A percentile compares a stretch with the other conserved stretches of the same genome.
phyloP scores from a whole-genome alignment of 1,284 basidiomycete genomes.

The Quambalaria eucalypti region DNA sequence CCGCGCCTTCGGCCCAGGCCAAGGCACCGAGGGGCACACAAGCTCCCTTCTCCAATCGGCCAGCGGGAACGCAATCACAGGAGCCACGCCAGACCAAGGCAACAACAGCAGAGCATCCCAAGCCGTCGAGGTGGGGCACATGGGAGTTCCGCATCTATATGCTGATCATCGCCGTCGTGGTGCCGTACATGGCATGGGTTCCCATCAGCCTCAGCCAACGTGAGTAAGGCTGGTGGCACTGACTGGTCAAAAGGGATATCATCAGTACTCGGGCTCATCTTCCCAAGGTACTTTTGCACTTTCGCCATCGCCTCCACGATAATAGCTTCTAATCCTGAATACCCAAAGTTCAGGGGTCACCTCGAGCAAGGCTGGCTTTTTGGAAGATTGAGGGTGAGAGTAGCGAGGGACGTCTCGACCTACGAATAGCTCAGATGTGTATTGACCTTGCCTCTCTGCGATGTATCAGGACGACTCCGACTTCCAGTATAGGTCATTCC shows the following conservation, averaged over 20 bases:
- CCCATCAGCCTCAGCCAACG: conserved; percentile 67
- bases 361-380: conserved; percentile 57
- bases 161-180: conserved; percentile 56
- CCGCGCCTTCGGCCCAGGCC: not conserved
- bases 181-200: conserved; percentile 72
- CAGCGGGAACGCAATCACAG: no score
- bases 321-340: conserved; percentile 69
- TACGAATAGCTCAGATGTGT: no score
- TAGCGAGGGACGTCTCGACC: not conserved
- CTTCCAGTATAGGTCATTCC: conserved; percentile 48
- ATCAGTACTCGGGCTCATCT: no score
- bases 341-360: conserved; percentile 55
- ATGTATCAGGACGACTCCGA: conserved; percentile 51
- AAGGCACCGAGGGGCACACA: not conserved
- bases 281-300: no score
- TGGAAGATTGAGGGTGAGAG: conserved; percentile 49
- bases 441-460: conserved; percentile 4
- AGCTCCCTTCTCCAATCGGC: not conserved
- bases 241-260: no score
- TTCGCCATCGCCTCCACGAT: no score
- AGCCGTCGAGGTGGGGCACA: conserved; percentile 61
- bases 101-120: not conserved
- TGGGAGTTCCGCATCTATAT: conserved; percentile 75
- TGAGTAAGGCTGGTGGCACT: no score
- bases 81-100: no score